Percentiles rank a stretch among this genome's conserved stretches.
phyloP scores from a whole-genome alignment of 2,329 filamentous ascomycete species.

The Nothopassalora personata region DNA sequence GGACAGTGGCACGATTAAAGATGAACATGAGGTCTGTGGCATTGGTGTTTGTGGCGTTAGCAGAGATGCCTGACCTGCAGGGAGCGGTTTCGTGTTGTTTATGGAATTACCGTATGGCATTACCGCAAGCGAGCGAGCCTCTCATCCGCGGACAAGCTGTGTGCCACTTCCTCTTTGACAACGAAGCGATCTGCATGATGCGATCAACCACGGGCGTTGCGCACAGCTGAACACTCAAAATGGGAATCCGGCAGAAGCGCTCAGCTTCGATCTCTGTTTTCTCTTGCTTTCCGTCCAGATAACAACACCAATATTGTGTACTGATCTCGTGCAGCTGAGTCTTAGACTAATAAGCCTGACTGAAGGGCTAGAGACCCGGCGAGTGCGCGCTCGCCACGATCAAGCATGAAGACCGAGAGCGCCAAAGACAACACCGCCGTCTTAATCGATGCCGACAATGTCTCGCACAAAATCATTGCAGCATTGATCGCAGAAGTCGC shows the following conservation, averaged over 20 bases:
- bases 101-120: background rate
- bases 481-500: slow-evolving; percentile 31
- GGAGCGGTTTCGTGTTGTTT: background rate
- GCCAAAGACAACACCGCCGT: background rate
- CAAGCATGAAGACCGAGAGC: background rate
- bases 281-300: no score
- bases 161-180: background rate
- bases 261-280: no score
- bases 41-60: background rate
- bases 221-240: no score
- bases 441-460: slow-evolving; percentile 2
- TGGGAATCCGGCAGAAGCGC: no score
- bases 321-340: no score
- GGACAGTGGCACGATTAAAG: background rate
- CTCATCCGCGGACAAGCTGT: no score
- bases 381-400: background rate
- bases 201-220: no score
- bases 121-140: background rate
- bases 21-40: background rate
- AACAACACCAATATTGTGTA: no score
- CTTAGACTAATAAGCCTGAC: no score
- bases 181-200: background rate
- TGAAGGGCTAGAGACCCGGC: background rate
- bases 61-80: background rate
- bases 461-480: background rate